Percentiles rank a stretch among this genome's conserved stretches.
Conservation (phyloP, 768 basidiomycete species). For the Phylloporus sp. region DNA sequence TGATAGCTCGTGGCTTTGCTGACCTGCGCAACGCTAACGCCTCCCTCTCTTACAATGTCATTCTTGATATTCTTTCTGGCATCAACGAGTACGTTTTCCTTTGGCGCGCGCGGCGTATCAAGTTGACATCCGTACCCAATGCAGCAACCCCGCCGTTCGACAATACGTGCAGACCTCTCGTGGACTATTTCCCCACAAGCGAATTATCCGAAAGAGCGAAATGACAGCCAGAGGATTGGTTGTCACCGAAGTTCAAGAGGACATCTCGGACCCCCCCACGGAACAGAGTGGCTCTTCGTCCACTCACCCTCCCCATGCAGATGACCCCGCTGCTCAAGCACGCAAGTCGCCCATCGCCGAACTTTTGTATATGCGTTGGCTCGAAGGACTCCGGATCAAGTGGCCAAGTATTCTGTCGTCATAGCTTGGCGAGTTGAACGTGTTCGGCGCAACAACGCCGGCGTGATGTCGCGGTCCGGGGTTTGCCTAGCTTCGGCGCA, state of each 20-base stretch:
- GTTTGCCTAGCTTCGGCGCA: background rate
- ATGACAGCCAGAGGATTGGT: conserved; percentile 82
- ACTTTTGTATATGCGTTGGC: conserved; percentile 94
- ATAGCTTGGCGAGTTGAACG: conserved; percentile 1
- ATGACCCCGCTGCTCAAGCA: conserved; percentile 38
- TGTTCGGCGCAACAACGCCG: background rate
- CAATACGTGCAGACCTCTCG: conserved; percentile 81
- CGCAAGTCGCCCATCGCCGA: conserved; percentile 90
- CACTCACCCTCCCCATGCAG: conserved; percentile 28
- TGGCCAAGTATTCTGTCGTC: conserved; percentile 69
- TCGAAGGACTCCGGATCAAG: conserved; percentile 85
- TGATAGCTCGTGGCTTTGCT: conserved; percentile 84
- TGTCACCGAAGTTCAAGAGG: conserved; percentile 78
- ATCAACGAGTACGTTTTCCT: conserved; percentile 78
- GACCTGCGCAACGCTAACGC: conserved; percentile 83
- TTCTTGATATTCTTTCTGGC: conserved; percentile 84
- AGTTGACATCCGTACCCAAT: conserved; percentile 4
- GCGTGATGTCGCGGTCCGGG: background rate
- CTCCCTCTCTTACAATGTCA: conserved; percentile 77
- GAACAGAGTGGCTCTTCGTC: conserved; percentile 29
- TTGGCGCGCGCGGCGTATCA: background rate
- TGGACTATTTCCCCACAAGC: conserved; percentile 74
- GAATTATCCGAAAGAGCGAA: conserved; percentile 73
- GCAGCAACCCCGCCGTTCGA: conserved; percentile 71
- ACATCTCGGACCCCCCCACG: conserved; percentile 48